Evolutionary conservation across 768 basidiomycete species (phyloP), one percentile per base, ranked within the genome.

Genomic region (Harrya chromipes): DNA sequence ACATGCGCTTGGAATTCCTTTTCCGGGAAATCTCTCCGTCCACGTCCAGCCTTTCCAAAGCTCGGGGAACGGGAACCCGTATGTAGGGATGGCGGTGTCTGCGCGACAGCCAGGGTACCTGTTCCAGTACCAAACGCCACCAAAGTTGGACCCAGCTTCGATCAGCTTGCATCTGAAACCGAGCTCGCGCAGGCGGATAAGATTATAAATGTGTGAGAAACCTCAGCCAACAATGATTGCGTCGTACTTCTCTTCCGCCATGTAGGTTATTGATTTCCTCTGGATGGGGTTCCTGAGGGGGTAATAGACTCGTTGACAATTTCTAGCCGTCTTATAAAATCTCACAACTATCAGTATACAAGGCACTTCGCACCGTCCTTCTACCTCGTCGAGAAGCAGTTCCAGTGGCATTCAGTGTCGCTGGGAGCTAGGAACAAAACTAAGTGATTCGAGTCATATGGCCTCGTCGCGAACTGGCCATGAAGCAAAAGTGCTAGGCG

Each of bases 31-130:
- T 7, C 41, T 55, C 12, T 57, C 50, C 0, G 50, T 40, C 56
- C 56, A 57, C 1, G 43, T 38, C 49, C 55, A 57, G 1, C 10
- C 43, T 7, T 46, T 43, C 56, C 50, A 57, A n/a, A 58, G 51
- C 6, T 57, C 47, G 13, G 50, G 51, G 13, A n/a, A 24, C 9
- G 55, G 36, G 20, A 53, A 49, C 21, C 47, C 50, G 29, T 57
- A 58, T 4, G 9, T 14, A 16, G 56, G 55, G 9, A 57, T 39
- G 5, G 46, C 34, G 10, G 47, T 49, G 19, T 60, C 57, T 5
- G 47, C 44, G 14, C 53, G 57, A 7, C 42, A 50, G 2, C 57
- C 50, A 8, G 52, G 56, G 16, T 43, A 43, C 31, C 33, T 43
- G 21, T 35, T 43, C 43, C 43, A 43, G 33, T 16, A 34, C 42